phyloP scores from a whole-genome alignment of 176 grass and related monocot species.

The Thinopyrum elongatum region DNA sequence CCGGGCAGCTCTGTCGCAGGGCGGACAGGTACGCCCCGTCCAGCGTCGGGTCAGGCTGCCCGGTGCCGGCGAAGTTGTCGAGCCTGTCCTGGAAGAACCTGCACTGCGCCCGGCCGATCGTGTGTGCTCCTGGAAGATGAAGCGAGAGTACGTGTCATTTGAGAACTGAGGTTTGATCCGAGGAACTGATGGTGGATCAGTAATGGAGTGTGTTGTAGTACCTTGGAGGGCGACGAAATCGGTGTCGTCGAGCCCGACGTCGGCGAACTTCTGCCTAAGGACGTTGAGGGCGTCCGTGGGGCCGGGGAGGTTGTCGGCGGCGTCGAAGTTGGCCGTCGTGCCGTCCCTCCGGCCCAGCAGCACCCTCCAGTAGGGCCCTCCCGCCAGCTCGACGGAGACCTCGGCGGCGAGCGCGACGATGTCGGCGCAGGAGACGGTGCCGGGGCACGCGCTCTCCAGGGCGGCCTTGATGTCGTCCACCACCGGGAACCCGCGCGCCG shows the following conservation, averaged over 20 bases:
- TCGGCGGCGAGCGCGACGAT: constrained; percentile 80
- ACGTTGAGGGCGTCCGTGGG: constrained; percentile 29
- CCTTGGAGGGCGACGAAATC: constrained; percentile 75
- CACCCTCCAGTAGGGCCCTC: constrained; percentile 66
- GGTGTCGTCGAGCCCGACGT: constrained; percentile 47
- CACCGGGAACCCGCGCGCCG: constrained; percentile 56
- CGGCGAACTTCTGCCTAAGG: constrained; percentile 56
- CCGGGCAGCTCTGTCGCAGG: constrained; percentile 48
- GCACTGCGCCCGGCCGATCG: constrained; percentile 71
- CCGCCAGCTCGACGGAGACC: constrained; percentile 64
- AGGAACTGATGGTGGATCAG: background rate
- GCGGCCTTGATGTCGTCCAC: constrained; percentile 66
- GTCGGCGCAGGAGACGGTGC: constrained; percentile 79
- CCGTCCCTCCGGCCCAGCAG: constrained; percentile 50
- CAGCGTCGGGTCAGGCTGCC: constrained; percentile 57
- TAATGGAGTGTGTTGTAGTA: background rate
- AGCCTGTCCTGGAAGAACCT: constrained; percentile 41
- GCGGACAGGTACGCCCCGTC: constrained; percentile 32
- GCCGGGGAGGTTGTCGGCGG: constrained; percentile 39
- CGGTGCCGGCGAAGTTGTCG: constrained; percentile 47
- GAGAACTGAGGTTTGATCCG: background rate
- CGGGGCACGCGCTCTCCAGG: constrained; percentile 55
- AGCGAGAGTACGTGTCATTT: background rate
- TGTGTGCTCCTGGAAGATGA: constrained; percentile 65
- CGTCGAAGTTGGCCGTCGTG: constrained; percentile 46